Conservation (phyloP, 2,329 filamentous ascomycete species). For the Orbilia quercus region DNA sequence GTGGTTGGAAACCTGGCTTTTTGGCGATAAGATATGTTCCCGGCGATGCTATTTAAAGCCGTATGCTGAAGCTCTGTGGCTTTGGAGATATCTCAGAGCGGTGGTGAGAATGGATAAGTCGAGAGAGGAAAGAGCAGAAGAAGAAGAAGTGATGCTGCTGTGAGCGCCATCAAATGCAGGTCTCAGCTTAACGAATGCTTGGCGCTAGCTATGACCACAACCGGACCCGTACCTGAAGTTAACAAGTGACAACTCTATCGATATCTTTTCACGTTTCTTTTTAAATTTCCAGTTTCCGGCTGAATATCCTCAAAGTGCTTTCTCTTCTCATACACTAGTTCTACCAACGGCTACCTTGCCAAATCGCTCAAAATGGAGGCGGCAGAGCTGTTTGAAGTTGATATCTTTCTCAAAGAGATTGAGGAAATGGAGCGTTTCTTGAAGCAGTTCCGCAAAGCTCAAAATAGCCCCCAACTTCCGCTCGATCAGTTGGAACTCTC, state of each 20-base stretch:
- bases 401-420: slow-evolving; percentile 47
- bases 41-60: no score
- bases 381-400: slow-evolving; percentile 21
- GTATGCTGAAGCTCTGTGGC: no score
- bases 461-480: slow-evolving; percentile 5
- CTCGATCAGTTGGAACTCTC: slow-evolving; percentile 25
- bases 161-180: slow-evolving; percentile 10
- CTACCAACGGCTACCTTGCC: background rate
- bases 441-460: slow-evolving; percentile 34
- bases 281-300: background rate
- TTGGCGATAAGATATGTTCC: no score
- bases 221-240: background rate
- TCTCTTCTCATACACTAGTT: background rate
- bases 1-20: no score
- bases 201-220: background rate
- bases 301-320: background rate
- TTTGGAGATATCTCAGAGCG: no score
- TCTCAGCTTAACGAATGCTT: slow-evolving; percentile 19
- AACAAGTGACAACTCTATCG: background rate
- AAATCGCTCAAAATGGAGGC: slow-evolving; percentile 22
- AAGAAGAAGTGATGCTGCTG: background rate
- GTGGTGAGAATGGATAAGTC: background rate
- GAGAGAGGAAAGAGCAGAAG: background rate
- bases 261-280: background rate
- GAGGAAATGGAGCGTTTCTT: slow-evolving; percentile 51